These are phyloP conservation scores for Penicillium nucicola DNA, from an alignment of 495 filamentous ascomycete genomes.

Conservation along the genomic window DNA sequence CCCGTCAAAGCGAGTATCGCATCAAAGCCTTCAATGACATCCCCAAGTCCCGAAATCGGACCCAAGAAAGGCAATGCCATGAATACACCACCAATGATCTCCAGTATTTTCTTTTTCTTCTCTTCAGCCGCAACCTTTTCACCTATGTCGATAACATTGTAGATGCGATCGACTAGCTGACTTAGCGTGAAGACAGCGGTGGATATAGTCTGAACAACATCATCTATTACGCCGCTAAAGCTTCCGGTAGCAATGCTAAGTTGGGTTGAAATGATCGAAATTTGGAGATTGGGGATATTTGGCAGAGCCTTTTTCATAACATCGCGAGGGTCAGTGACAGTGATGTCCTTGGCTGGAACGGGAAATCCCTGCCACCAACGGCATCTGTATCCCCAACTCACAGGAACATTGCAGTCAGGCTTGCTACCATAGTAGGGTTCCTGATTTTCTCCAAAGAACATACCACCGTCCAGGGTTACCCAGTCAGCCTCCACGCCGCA, in stretches of 20 bases:
- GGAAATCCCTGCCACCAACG: too few species aligned
- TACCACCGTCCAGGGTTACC: too few species aligned
- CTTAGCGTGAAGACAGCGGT: background rate
- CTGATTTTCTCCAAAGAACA: too few species aligned
- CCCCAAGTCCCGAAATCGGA: background rate
- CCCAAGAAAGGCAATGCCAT: constrained; percentile 1
- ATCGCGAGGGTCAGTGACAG: too few species aligned
- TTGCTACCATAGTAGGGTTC: too few species aligned
- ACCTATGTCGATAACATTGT: background rate
- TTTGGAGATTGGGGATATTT: background rate
- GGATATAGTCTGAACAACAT: background rate
- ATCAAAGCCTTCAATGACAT: background rate
- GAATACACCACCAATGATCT: constrained; percentile 1
- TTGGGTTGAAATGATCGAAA: background rate
- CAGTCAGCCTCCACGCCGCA: too few species aligned
- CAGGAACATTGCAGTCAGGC: too few species aligned
- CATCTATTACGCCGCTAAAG: background rate
- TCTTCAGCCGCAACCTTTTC: background rate
- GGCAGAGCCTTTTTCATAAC: too few species aligned
- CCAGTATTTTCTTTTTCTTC: background rate
- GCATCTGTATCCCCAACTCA: too few species aligned
- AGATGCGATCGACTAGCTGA: too few species aligned
- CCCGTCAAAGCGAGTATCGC: too few species aligned
- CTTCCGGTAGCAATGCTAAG: background rate
- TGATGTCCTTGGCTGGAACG: too few species aligned